Conservation (phyloP, 2,329 filamentous ascomycete genomes). For the Pseudocercospora eumusae region DNA sequence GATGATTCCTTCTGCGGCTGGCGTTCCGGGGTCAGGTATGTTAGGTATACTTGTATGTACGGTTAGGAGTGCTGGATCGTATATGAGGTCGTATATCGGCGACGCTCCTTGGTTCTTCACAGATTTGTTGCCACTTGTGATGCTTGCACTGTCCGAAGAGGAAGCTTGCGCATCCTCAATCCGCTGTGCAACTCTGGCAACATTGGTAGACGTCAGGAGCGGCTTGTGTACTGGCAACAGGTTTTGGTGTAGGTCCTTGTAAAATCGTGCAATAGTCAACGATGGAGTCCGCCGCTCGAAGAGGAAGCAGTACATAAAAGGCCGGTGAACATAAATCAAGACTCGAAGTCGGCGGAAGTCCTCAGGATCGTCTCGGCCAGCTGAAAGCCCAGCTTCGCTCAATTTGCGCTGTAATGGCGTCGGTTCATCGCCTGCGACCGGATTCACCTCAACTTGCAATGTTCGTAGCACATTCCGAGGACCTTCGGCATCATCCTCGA, state of each 20-base stretch:
- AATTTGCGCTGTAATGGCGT: conserved; percentile 24
- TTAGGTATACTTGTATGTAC: conserved; percentile 65
- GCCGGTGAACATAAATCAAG: conserved; percentile 69
- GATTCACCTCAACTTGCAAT: conserved; percentile 59
- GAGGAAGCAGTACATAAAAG: conserved; percentile 76
- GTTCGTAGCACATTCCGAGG: conserved; percentile 64
- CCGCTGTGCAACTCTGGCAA: conserved; percentile 45
- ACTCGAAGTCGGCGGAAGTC: conserved; percentile 56
- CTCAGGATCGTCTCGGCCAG: conserved; percentile 20
- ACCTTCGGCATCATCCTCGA: conserved; percentile 36
- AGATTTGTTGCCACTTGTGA: conserved; percentile 36
- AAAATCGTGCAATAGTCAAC: conserved; percentile 48
- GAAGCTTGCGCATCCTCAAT: conserved; percentile 39
- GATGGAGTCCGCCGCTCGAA: conserved; percentile 65
- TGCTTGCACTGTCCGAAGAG: conserved; percentile 38
- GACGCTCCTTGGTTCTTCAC: conserved; percentile 22
- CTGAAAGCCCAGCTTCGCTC: conserved; percentile 24
- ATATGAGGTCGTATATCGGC: conserved; percentile 62
- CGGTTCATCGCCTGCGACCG: conserved; percentile 14
- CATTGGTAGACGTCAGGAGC: conserved; percentile 47
- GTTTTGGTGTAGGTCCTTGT: conserved; percentile 55
- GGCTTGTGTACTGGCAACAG: conserved; percentile 51
- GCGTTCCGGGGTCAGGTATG: conserved; percentile 57
- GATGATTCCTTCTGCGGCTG: conserved; percentile 43
- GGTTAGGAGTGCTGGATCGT: conserved; percentile 59